Percentiles rank a stretch among this genome's conserved stretches.
phyloP scores from a whole-genome alignment of 2,329 filamentous ascomycete genomes.

The Trichoderma atroviride region DNA sequence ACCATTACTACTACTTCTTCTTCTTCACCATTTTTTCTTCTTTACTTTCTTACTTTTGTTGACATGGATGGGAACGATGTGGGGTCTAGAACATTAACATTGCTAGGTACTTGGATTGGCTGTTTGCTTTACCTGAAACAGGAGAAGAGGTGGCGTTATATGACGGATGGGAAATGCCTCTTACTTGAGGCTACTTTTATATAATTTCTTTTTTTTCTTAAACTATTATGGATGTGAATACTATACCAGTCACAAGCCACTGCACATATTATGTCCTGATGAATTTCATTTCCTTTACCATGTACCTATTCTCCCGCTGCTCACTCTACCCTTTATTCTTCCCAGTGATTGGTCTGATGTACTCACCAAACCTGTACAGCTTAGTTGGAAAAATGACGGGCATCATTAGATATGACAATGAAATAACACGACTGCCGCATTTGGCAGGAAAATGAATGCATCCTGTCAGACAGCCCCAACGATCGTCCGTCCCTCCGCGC shows the following conservation, averaged over 20 bases:
- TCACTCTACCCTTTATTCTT: too few species aligned
- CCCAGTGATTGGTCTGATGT: background rate
- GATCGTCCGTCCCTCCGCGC: background rate
- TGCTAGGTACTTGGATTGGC: conserved; percentile 24
- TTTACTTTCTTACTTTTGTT: conserved; percentile 1
- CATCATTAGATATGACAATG: background rate
- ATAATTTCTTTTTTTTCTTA: conserved; percentile 26
- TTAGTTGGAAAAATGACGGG: background rate
- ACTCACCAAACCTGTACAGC: too few species aligned
- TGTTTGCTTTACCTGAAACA: conserved; percentile 24
- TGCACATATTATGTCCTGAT: conserved; percentile 16
- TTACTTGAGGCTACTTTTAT: conserved; percentile 23
- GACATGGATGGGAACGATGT: conserved; percentile 19
- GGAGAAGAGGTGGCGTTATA: conserved; percentile 23
- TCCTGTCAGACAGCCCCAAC: conserved; percentile 11
- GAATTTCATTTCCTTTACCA: background rate
- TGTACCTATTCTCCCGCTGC: background rate
- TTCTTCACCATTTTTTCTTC: background rate
- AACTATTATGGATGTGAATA: conserved; percentile 36
- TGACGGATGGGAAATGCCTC: conserved; percentile 10
- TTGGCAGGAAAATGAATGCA: conserved; percentile 4
- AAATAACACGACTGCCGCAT: background rate
- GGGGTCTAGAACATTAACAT: conserved; percentile 17
- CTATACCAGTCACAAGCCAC: conserved; percentile 19
- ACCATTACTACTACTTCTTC: background rate